Conservation (phyloP, 2,329 filamentous ascomycete genomes). For the Pseudogymnoascus sp. region DNA sequence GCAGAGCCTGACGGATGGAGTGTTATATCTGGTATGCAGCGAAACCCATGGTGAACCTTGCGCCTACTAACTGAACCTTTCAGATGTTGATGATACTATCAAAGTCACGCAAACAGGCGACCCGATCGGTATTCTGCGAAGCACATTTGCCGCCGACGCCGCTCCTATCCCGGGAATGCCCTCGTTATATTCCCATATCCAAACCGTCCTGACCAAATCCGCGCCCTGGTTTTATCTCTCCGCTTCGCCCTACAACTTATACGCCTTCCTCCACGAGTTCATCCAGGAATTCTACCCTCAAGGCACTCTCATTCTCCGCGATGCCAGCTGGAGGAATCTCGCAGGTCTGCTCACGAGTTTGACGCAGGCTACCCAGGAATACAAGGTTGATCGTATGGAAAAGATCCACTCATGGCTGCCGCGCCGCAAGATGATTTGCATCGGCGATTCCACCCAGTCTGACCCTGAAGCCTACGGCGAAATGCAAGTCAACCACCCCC, state of each 20-base stretch:
- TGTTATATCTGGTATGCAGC: slow-evolving; percentile 62
- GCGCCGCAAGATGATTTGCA: slow-evolving; percentile 67
- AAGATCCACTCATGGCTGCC: slow-evolving; percentile 78
- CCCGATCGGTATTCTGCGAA: slow-evolving; percentile 70
- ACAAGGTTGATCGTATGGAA: slow-evolving; percentile 75
- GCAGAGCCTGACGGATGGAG: slow-evolving; percentile 76
- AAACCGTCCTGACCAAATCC: slow-evolving; percentile 44
- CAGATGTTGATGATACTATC: slow-evolving; percentile 92
- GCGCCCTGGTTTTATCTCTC: slow-evolving; percentile 90
- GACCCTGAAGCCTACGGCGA: slow-evolving; percentile 88
- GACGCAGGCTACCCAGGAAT: slow-evolving; percentile 73
- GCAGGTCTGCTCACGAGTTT: slow-evolving; percentile 72
- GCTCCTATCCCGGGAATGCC: slow-evolving; percentile 74
- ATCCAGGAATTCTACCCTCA: slow-evolving; percentile 62
- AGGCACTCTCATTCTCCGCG: slow-evolving; percentile 77
- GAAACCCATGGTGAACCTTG: not conserved
- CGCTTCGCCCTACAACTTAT: slow-evolving; percentile 90
- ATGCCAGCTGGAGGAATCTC: slow-evolving; percentile 80
- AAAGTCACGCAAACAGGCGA: slow-evolving; percentile 81
- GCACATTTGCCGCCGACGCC: slow-evolving; percentile 75
- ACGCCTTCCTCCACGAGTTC: slow-evolving; percentile 77
- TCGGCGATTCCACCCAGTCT: slow-evolving; percentile 86
- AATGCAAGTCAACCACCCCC: slow-evolving; percentile 47
- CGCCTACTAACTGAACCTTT: not conserved
- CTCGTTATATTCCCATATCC: slow-evolving; percentile 66